Percentiles rank a stretch among this genome's conserved stretches.
phyloP scores from a whole-genome alignment of 192 early-diverging fungal species.

The Glomus cerebriforme region DNA sequence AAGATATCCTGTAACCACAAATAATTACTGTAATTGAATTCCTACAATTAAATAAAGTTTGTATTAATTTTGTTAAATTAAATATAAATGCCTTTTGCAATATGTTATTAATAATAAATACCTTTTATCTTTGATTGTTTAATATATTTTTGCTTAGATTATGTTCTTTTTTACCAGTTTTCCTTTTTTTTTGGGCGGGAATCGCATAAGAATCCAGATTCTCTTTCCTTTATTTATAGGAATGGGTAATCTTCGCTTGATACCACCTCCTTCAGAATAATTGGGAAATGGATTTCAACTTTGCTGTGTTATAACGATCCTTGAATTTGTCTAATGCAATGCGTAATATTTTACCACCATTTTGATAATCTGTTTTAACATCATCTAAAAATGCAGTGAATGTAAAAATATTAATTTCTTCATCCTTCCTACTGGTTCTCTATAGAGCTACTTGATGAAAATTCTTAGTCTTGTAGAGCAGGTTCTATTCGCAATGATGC shows the following conservation, averaged over 20 bases:
- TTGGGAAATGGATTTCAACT: not conserved
- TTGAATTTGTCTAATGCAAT: not conserved
- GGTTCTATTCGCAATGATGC: not conserved
- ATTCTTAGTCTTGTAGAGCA: not conserved
- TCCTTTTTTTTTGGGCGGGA: not conserved
- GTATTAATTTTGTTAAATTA: no score
- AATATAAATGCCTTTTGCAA: no score
- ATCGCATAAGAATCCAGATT: not conserved
- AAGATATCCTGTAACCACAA: no score
- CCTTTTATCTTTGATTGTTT: not conserved
- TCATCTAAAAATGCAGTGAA: not conserved
- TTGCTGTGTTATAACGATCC: not conserved
- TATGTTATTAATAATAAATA: no score
- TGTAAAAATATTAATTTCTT: not conserved
- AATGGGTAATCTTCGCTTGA: not conserved
- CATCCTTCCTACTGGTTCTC: not conserved
- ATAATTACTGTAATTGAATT: no score
- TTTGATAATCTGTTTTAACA: conserved; percentile 4
- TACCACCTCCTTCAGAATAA: not conserved
- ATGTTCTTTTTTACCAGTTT: not conserved
- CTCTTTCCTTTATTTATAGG: not conserved
- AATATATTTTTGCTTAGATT: conserved; percentile 7
- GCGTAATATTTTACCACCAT: not conserved
- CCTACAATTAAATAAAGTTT: no score
- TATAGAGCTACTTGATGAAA: not conserved